Evolutionary conservation across 495 filamentous ascomycete species (phyloP).

Genomic region (Tuber microsphaerosporum): DNA sequence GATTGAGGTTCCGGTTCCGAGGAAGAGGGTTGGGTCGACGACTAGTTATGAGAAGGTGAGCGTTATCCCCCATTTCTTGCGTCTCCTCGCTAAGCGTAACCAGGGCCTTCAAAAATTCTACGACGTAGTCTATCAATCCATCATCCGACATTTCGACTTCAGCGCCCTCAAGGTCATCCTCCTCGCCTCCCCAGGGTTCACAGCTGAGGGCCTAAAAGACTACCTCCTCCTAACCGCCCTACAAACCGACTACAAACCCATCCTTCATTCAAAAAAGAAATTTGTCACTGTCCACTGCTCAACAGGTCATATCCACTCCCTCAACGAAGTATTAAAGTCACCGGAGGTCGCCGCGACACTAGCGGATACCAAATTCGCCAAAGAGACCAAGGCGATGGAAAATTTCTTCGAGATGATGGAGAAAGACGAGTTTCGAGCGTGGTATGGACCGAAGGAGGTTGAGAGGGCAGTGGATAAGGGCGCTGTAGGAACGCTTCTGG

Average conservation of each 20-base stretch:
- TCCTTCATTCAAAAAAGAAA: constrained; percentile 55
- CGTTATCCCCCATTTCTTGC: not conserved
- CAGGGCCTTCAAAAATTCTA: constrained; percentile 74
- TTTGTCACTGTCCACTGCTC: constrained; percentile 75
- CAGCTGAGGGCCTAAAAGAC: constrained; percentile 69
- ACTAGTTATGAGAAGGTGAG: constrained; percentile 59
- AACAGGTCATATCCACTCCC: constrained; percentile 73
- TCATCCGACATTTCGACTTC: constrained; percentile 73
- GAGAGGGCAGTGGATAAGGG: constrained; percentile 79
- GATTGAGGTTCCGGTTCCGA: constrained; percentile 74
- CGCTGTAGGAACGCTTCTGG: constrained; percentile 76
- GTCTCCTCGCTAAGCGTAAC: not conserved
- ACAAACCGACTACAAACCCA: constrained; percentile 56
- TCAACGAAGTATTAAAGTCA: constrained; percentile 77
- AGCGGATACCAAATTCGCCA: constrained; percentile 75
- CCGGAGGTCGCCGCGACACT: constrained; percentile 67
- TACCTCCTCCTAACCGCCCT: constrained; percentile 69
- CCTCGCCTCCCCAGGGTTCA: constrained; percentile 82
- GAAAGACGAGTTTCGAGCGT: constrained; percentile 81
- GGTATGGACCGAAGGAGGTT: constrained; percentile 83
- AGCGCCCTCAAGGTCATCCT: constrained; percentile 63
- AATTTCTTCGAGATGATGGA: constrained; percentile 70
- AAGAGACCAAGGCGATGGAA: constrained; percentile 80
- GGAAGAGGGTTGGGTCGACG: constrained; percentile 58
- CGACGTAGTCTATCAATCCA: constrained; percentile 64